Conservation (phyloP, 352 stramenopile genomes). For the Phytophthora chlamydospora region DNA sequence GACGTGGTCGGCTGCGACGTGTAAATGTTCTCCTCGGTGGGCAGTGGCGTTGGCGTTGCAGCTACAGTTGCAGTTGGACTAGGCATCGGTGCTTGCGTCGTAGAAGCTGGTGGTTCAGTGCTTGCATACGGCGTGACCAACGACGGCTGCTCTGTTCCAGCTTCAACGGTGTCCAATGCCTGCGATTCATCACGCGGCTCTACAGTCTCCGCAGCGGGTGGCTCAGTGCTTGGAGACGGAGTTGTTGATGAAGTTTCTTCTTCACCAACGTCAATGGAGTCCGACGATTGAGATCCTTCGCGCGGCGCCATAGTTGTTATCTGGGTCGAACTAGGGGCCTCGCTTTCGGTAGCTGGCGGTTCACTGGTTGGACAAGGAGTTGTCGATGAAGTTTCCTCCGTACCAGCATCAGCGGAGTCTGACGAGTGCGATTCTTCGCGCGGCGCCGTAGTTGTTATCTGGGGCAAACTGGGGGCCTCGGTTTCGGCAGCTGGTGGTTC, state of each 20-base stretch:
- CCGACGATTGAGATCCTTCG: conserved; percentile 1
- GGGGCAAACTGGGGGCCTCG: no score
- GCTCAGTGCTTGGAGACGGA: not conserved
- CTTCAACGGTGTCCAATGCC: no score
- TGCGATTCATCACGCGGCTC: no score
- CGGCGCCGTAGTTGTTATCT: no score
- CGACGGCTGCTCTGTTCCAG: no score
- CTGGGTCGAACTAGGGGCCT: not conserved
- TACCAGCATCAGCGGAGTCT: no score
- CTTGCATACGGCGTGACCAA: not conserved
- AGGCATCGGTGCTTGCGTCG: conserved; percentile 13
- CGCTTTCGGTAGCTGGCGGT: conserved; percentile 1
- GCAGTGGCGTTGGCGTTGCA: not conserved
- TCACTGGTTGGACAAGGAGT: not conserved
- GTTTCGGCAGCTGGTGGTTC: no score
- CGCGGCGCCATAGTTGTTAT: not conserved
- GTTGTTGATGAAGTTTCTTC: conserved; percentile 1
- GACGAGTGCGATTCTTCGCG: no score
- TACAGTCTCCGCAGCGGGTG: no score
- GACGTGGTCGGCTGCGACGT: not conserved
- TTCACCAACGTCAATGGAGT: not conserved
- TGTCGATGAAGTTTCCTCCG: no score
- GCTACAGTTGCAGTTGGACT: conserved; percentile 9
- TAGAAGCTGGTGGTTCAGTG: not conserved
- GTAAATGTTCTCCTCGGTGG: conserved; percentile 12